Base-by-base conservation (phyloP, 1,284 basidiomycete genomes). In the Leucoagaricus sp. region DNA sequence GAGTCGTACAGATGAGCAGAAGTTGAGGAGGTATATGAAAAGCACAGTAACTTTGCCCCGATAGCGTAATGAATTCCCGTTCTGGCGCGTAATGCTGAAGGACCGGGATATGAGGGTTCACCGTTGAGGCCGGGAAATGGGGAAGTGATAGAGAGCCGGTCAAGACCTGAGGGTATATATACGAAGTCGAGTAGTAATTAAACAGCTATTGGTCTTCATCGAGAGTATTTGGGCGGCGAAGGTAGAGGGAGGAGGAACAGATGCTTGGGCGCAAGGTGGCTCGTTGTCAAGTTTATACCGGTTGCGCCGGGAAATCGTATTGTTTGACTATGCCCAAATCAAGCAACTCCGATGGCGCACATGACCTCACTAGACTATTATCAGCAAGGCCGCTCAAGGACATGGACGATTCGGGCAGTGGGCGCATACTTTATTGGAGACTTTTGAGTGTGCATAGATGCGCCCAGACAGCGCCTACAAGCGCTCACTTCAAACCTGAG, bases 271-370 rank as follows among this genome's bases (percentile, higher is more conserved):
- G 66, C 63, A 55, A 60, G 66, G 66, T 66, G 61, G 63, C 64
- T 59, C 21, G 44, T 67, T 66, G 65, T 60, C 64, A 69, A 63
- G 66, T 70, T 69, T 71, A 69, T 71, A 65, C 70, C 69, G 68
- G 63, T 67, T 50, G 63, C 60, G 61, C 61, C 69, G 70, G 69
- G 63, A 70, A 68, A 68, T 59, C 52, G 29, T 57, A 57, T 64
- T 54, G 61, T 63, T 61, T 23, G 21, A 53, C 49, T 44, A 29
- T 51, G 33, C 31, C 55, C 29, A 46, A 38, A 57, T 46, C 3
- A 31, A 31, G 38, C 49, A 47, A 38, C 23, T 51, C 29, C 58
- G 58, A 50, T 52, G 49, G 57, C 57, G 57, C 57, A 58, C 59
- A 53, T 60, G 59, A 60, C 49, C 36, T 40, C 42, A 25, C 12